These are phyloP conservation scores for Eutrema heterophyllum DNA, from an alignment of 345 rosid species.

Conservation along the genomic window DNA sequence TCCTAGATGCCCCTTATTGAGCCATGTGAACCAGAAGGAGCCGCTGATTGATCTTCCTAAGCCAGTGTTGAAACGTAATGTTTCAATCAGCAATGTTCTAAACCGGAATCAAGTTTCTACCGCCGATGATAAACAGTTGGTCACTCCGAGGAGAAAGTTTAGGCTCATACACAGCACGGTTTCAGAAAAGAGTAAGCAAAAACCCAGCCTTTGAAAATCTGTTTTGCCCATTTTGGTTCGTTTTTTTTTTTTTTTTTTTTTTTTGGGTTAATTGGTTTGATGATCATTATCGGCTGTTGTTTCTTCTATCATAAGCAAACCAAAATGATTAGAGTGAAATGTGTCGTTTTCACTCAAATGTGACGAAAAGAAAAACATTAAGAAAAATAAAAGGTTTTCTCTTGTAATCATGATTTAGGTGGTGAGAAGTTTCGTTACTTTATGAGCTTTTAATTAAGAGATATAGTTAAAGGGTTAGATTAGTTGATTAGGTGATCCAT, in stretches of 20 bases:
- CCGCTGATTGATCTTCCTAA: conserved; percentile 31
- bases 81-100: conserved; percentile 76
- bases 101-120: conserved; percentile 53
- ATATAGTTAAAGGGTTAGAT: neutral
- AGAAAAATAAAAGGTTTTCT: neutral
- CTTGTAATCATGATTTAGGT: neutral
- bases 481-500: conserved; percentile 18
- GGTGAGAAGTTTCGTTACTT: neutral
- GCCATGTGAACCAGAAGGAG: conserved; percentile 28
- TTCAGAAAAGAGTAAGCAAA: conserved; percentile 72
- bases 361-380: neutral
- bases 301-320: conserved; percentile 19
- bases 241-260: neutral
- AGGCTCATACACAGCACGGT: conserved; percentile 71
- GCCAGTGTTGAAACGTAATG: conserved; percentile 46
- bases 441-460: neutral
- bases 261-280: neutral
- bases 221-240: neutral
- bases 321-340: neutral
- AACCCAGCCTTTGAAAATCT: conserved; percentile 31
- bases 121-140: conserved; percentile 47
- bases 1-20: conserved; percentile 37
- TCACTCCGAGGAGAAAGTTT: conserved; percentile 59
- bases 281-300: conserved; percentile 3
- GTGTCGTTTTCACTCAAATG: neutral